Evolutionary conservation across 345 rosid genomes (phyloP).

Genomic region (Diplotaxis tenuifolia): DNA sequence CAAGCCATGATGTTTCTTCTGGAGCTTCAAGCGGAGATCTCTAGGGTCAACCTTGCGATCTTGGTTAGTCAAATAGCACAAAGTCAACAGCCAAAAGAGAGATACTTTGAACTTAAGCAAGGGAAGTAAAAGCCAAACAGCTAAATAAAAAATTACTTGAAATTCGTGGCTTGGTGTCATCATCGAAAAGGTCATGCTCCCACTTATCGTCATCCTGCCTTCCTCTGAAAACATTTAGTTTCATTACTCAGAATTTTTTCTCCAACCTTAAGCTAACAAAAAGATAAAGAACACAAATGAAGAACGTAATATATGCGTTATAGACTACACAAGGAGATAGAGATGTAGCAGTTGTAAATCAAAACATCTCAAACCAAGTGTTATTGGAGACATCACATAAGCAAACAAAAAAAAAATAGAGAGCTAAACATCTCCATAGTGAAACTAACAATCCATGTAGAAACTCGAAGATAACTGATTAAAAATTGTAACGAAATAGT

Average conservation of each 20-base stretch:
- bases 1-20: constrained; percentile 49
- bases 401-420: too few species aligned
- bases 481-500: not conserved
- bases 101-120: constrained; percentile 22
- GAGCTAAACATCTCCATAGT: not conserved
- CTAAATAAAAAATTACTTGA: constrained; percentile 59
- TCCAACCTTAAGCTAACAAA: not conserved
- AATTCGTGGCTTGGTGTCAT: constrained; percentile 36
- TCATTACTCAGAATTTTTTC: not conserved
- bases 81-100: constrained; percentile 43
- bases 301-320: not conserved
- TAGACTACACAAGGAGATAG: not conserved
- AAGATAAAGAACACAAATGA: not conserved
- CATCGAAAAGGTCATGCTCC: constrained; percentile 83
- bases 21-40: constrained; percentile 89
- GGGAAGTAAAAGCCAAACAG: constrained; percentile 4
- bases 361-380: not conserved
- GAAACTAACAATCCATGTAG: not conserved
- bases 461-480: not conserved
- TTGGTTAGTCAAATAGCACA: constrained; percentile 53
- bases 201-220: constrained; percentile 87
- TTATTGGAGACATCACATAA: not conserved
- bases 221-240: constrained; percentile 47
- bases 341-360: not conserved
- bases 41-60: constrained; percentile 54